These are phyloP conservation scores for Salvia splendens DNA, from an alignment of 257 asterid species.

Conservation along the genomic window DNA sequence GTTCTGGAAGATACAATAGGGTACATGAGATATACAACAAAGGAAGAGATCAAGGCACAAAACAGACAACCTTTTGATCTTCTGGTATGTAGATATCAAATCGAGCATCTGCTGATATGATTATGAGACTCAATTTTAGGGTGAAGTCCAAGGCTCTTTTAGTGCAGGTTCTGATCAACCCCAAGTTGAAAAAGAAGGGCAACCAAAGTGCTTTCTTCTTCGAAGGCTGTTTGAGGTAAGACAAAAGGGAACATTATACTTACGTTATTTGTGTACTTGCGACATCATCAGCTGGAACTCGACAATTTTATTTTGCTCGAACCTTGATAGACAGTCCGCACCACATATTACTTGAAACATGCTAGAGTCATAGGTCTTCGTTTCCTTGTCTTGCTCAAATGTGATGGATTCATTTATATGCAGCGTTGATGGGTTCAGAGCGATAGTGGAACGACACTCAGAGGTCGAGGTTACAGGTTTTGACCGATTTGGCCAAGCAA, in stretches of 20 bases:
- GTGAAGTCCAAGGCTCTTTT: slow-evolving; percentile 25
- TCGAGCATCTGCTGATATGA: neutral
- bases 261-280: neutral
- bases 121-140: slow-evolving; percentile 10
- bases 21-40: slow-evolving; percentile 66
- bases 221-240: slow-evolving; percentile 93
- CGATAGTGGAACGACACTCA: slow-evolving; percentile 78
- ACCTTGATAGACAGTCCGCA: too few relatives aligned
- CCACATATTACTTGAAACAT: too few relatives aligned
- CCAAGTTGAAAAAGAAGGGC: slow-evolving; percentile 67
- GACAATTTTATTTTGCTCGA: too few relatives aligned
- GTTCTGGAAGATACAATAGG: slow-evolving; percentile 86
- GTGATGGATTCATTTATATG: slow-evolving; percentile 14
- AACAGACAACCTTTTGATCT: slow-evolving; percentile 81
- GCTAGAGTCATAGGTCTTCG: too few relatives aligned
- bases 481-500: slow-evolving; percentile 61
- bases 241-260: neutral
- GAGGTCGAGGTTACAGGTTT: slow-evolving; percentile 81
- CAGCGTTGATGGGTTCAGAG: slow-evolving; percentile 86
- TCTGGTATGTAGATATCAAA: slow-evolving; percentile 53
- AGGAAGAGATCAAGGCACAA: slow-evolving; percentile 60
- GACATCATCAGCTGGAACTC: too few relatives aligned
- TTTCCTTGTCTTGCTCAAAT: neutral
- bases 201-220: slow-evolving; percentile 70
- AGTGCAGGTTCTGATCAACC: slow-evolving; percentile 88